Evolutionary conservation across 75 land plant species (phyloP).

Genomic region (Ceratopteris richardii): DNA sequence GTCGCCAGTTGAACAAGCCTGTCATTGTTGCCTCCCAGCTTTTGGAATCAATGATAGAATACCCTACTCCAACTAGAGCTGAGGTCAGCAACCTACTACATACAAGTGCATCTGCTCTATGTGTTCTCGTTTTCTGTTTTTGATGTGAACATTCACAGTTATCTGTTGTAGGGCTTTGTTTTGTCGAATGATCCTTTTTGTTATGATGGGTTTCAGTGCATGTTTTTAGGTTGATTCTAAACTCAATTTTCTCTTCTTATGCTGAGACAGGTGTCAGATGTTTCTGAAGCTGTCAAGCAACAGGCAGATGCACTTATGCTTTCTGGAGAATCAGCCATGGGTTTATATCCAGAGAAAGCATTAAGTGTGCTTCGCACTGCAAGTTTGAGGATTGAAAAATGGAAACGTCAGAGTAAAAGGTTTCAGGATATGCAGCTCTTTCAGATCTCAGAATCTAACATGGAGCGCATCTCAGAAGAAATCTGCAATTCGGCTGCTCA

Average conservation of each 20-base stretch:
- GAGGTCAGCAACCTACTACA: constrained; percentile 32
- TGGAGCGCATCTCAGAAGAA: constrained; percentile 39
- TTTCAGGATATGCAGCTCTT: constrained; percentile 17
- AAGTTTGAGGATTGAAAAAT: constrained; percentile 57
- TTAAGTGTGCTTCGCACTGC: constrained; percentile 48
- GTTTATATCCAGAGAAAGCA: constrained; percentile 60
- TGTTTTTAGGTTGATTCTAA: no score
- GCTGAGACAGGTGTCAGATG: constrained; percentile 60
- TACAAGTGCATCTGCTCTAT: no score
- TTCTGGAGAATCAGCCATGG: constrained; percentile 85
- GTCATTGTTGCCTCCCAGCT: constrained; percentile 86
- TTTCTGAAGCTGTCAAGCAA: constrained; percentile 65
- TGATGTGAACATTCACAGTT: no score
- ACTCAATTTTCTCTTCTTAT: no score
- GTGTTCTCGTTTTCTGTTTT: no score
- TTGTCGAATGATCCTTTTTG: no score
- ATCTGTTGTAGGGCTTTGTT: no score
- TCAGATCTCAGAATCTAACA: constrained; percentile 24
- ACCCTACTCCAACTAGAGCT: constrained; percentile 96
- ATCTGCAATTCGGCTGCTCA: constrained; percentile 54
- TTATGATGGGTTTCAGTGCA: no score
- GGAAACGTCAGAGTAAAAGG: constrained; percentile 45
- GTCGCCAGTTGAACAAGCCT: constrained; percentile 70
- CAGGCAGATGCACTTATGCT: constrained; percentile 84
- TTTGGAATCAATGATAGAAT: constrained; percentile 96